Evolutionary conservation across 2,329 filamentous ascomycete genomes (phyloP).

Genomic region (Xylariomycetidae sp.): DNA sequence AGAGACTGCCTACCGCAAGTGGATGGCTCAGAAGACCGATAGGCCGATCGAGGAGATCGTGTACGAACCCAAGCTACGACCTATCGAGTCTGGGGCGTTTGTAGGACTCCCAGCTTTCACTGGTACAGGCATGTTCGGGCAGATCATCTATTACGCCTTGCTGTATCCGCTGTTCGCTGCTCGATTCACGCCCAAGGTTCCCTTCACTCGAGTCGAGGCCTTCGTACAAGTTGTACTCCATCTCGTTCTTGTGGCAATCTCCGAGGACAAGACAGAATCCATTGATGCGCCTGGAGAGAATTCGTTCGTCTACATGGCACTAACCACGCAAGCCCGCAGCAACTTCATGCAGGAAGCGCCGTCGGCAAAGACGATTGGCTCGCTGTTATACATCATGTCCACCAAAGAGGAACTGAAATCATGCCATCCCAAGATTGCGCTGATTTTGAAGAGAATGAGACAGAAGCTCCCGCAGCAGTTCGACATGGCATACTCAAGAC

Average conservation of each 20-base stretch:
- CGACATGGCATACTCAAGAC: conserved; percentile 55
- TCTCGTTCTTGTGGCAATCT: conserved; percentile 74
- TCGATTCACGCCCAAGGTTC: conserved; percentile 65
- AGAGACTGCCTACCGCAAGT: conserved; percentile 79
- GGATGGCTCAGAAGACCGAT: conserved; percentile 81
- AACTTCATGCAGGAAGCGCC: conserved; percentile 54
- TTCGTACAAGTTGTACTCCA: conserved; percentile 91
- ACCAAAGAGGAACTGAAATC: conserved; percentile 70
- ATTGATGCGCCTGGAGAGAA: conserved; percentile 40
- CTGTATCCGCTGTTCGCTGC: conserved; percentile 70
- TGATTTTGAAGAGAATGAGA: conserved; percentile 79
- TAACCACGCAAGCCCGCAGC: conserved; percentile 57
- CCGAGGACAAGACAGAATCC: conserved; percentile 67
- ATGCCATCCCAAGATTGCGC: conserved; percentile 75
- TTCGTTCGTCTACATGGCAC: conserved; percentile 69
- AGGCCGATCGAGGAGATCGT: conserved; percentile 78
- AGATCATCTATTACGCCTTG: conserved; percentile 83
- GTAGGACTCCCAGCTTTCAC: conserved; percentile 73
- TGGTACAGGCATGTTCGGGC: conserved; percentile 75
- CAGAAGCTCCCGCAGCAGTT: conserved; percentile 74
- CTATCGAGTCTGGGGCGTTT: conserved; percentile 74
- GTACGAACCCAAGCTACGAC: conserved; percentile 78
- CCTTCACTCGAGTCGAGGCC: conserved; percentile 77
- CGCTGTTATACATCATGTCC: conserved; percentile 56
- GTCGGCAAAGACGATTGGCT: conserved; percentile 55